These are phyloP conservation scores for Xylaria sp. DNA, from an alignment of 2,329 filamentous ascomycete genomes.

Conservation along the genomic window DNA sequence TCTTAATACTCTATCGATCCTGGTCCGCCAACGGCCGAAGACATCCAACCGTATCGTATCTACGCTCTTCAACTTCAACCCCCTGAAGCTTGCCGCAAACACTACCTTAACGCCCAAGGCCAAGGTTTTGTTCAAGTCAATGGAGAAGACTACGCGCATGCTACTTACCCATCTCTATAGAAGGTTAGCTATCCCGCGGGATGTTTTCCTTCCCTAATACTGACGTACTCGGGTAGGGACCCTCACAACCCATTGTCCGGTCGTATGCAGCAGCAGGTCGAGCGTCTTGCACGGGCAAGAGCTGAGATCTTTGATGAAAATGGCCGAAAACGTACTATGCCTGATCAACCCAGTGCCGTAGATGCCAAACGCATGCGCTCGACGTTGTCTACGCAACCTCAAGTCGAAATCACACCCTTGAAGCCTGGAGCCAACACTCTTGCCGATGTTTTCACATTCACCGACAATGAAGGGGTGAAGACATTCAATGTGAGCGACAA, in stretches of 20 bases:
- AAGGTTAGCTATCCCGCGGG: conserved; percentile 45
- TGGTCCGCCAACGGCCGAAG: conserved; percentile 75
- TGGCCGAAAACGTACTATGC: conserved; percentile 69
- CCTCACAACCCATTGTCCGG: conserved; percentile 68
- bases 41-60: conserved; percentile 82
- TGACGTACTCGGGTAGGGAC: conserved; percentile 49
- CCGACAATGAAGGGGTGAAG: conserved; percentile 65
- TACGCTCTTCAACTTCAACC: conserved; percentile 85
- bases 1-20: conserved; percentile 76
- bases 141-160: conserved; percentile 87
- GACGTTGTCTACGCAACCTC: conserved; percentile 40
- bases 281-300: conserved; percentile 72
- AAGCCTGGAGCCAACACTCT: conserved; percentile 70
- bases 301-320: conserved; percentile 75
- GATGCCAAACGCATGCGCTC: conserved; percentile 80
- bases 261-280: conserved; percentile 82
- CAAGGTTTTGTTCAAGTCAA: conserved; percentile 81
- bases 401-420: conserved; percentile 61
- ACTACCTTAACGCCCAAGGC: conserved; percentile 71
- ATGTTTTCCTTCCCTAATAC: conserved; percentile 22
- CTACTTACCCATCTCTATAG: conserved; percentile 79
- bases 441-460: conserved; percentile 82
- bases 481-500: conserved; percentile 72
- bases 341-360: conserved; percentile 64
- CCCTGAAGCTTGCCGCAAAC: conserved; percentile 66